Conservation (phyloP, 2,329 filamentous ascomycete species). For the Cladophialophora psammophila region DNA sequence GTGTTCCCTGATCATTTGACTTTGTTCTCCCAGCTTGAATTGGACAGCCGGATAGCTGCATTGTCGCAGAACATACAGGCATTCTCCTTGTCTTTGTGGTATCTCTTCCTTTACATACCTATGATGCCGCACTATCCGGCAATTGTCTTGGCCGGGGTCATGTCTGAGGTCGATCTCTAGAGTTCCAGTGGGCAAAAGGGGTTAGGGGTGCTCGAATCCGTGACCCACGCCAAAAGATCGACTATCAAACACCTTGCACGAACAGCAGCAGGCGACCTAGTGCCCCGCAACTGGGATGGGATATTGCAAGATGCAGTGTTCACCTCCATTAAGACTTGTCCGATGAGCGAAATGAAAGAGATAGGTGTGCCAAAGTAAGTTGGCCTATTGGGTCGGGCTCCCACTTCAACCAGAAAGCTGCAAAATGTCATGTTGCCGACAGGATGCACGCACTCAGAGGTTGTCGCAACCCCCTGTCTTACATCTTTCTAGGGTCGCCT, state of each 20-base stretch:
- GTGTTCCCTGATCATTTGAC: constrained; percentile 14
- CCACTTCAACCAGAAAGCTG: not conserved
- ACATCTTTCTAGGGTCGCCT: not conserved
- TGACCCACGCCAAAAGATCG: constrained; percentile 6
- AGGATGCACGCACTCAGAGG: not conserved
- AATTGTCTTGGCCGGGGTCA: not conserved
- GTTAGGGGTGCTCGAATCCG: not conserved
- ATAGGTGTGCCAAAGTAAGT: not conserved
- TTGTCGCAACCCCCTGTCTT: not conserved
- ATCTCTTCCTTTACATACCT: not conserved
- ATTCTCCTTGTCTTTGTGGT: constrained; percentile 7
- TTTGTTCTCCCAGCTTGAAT: not conserved
- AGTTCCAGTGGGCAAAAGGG: not conserved
- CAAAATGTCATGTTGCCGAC: not conserved
- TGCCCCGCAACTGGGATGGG: not conserved
- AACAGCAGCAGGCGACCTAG: not conserved
- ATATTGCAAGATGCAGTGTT: not conserved
- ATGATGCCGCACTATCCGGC: constrained; percentile 4
- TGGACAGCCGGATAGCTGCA: not conserved
- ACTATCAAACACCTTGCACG: not conserved
- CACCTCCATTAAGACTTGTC: not conserved
- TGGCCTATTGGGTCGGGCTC: not conserved
- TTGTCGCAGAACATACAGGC: constrained; percentile 6
- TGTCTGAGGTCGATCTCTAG: not conserved
- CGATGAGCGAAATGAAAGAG: not conserved